Evolutionary conservation across 768 basidiomycete genomes (phyloP).

Genomic region (Mycena crocata): DNA sequence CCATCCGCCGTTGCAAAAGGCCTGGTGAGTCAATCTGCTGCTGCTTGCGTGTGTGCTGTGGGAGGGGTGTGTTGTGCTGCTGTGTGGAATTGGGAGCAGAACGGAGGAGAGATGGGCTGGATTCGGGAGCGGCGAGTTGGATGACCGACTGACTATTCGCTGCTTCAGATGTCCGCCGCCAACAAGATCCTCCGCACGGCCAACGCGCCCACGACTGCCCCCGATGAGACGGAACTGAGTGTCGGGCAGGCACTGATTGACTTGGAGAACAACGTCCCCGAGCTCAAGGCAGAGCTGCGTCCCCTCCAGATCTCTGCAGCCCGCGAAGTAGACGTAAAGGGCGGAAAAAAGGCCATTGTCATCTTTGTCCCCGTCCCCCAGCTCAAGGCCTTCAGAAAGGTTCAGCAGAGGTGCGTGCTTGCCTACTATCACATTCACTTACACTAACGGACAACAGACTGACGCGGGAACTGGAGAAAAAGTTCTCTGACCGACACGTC

Average conservation of each 20-base stretch:
- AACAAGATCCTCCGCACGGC: slow-evolving; percentile 96
- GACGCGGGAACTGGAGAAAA: slow-evolving; percentile 99
- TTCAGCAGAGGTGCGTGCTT: slow-evolving; percentile 86
- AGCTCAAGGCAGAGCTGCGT: slow-evolving; percentile 96
- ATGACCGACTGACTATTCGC: slow-evolving; percentile 22
- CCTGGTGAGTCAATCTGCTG: slow-evolving; percentile 15
- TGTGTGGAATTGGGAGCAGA: not conserved
- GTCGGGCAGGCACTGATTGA: slow-evolving; percentile 97
- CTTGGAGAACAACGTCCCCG: slow-evolving; percentile 97
- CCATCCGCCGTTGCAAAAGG: too few species aligned
- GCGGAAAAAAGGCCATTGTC: slow-evolving; percentile 99
- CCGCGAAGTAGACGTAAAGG: slow-evolving; percentile 98
- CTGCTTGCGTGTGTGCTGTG: not conserved
- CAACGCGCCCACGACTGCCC: slow-evolving; percentile 90
- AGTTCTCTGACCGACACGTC: slow-evolving; percentile 99
- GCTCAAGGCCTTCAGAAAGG: slow-evolving; percentile 98
- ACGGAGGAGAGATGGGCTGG: slow-evolving; percentile 12
- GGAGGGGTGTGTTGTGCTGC: not conserved
- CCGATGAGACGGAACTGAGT: slow-evolving; percentile 90
- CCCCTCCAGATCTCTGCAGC: slow-evolving; percentile 97
- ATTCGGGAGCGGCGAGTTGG: slow-evolving; percentile 16
- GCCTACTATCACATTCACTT: too few species aligned
- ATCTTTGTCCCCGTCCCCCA: slow-evolving; percentile 98
- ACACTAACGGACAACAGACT: slow-evolving; percentile 64
- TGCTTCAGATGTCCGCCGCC: slow-evolving; percentile 71